These are phyloP conservation scores for Saitoella complicata DNA, from an alignment of 805 yeast species.

Conservation along the genomic window DNA sequence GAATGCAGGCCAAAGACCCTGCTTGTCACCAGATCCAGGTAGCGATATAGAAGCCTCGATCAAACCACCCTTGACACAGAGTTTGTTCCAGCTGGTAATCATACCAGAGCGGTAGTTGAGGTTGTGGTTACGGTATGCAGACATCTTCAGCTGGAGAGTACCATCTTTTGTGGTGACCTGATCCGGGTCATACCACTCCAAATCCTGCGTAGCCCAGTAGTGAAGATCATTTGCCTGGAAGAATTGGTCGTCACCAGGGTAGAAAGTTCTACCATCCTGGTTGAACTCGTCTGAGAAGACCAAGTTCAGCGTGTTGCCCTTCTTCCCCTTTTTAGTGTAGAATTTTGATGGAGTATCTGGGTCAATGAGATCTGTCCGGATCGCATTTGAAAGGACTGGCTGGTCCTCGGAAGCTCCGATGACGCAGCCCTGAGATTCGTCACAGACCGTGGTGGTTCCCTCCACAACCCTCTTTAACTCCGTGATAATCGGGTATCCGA, in stretches of 20 bases:
- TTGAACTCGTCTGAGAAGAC: slow-evolving; percentile 88
- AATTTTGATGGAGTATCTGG: slow-evolving; percentile 52
- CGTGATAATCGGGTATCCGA: no score
- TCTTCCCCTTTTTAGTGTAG: slow-evolving; percentile 33
- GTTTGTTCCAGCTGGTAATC: slow-evolving; percentile 82
- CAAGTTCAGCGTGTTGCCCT: slow-evolving; percentile 55
- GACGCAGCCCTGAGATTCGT: no score
- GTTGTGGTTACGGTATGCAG: slow-evolving; percentile 66
- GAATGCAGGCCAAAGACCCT: slow-evolving; percentile 92
- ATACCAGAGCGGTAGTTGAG: slow-evolving; percentile 76
- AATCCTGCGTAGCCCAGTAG: slow-evolving; percentile 75
- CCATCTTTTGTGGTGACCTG: slow-evolving; percentile 69
- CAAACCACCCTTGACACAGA: slow-evolving; percentile 76
- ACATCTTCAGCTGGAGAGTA: slow-evolving; percentile 50
- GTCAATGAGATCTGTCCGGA: slow-evolving; percentile 48
- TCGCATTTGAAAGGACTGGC: no score
- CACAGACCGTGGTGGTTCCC: no score
- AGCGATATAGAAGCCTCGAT: slow-evolving; percentile 60
- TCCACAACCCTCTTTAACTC: no score
- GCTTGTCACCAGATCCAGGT: slow-evolving; percentile 61
- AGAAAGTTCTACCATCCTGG: slow-evolving; percentile 77
- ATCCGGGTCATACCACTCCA: slow-evolving; percentile 93
- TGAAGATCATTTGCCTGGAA: slow-evolving; percentile 74
- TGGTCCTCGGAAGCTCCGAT: no score
- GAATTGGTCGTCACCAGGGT: slow-evolving; percentile 80